Evolutionary conservation across 148 eudicot species (phyloP), one percentile per base, ranked within the genome.

Genomic region (Rhododendron henanense): DNA sequence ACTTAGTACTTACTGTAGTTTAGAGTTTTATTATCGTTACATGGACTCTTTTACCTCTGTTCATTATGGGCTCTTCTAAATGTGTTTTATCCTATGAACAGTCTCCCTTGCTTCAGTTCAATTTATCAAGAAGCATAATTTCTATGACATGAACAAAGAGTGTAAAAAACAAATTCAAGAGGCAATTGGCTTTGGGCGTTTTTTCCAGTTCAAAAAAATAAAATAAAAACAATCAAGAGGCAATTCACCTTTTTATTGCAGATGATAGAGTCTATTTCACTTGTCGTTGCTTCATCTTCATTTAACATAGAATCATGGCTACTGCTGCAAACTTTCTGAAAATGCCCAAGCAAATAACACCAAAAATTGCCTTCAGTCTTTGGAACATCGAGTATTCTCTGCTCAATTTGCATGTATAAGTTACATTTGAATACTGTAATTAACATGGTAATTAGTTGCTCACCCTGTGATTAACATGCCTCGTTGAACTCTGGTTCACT

Each of bases 401-500:
- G 33, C 14, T 25, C 73, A 67, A 67, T 23, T 23, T 23, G 37
- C 37, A 35, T 35, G n/a, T 67, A 67, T 0, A 67, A 67, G 33
- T 67, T 67, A 67, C 73, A 9, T 67, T 67, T 67, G 15, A 67
- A n/a, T 16, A 55, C 57, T 13, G 57, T 3, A 55, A 55, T 63
- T n/a, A 63, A 23, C 31, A 63, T 23, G 71, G 33, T 23, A 33
- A 18, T 51, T 50, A 14, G 39, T 53, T 13, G 31, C 67, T 51
- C 33, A 92, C 93, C 93, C 91, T 89, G 21, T 63, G 61, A 85
- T 81, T 69, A 1, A 31, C 50, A 76, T 47, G 84, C 86, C 88
- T 85, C 63, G 61, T 85, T 77, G 69, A 88, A 45, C 85, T 59
- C 28, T 3, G 45, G 48, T 39, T 74, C 31, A 31, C 18, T 28